A percentile compares a stretch with the other conserved stretches of the same genome.
phyloP scores from a whole-genome alignment of 2,329 filamentous ascomycete genomes.

The Beauveria brongniartii region DNA sequence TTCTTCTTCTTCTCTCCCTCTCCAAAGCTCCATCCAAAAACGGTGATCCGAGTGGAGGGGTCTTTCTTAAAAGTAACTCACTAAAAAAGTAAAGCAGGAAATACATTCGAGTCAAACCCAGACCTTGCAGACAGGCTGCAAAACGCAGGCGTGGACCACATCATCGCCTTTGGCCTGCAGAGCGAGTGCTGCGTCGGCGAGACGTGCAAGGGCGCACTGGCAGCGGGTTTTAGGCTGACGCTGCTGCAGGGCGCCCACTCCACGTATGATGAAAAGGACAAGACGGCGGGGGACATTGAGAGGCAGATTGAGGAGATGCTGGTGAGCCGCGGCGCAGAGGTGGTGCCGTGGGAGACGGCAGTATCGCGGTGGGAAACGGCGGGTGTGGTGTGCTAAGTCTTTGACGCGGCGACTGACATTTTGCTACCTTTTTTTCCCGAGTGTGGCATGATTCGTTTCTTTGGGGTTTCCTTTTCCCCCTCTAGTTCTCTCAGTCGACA shows the following conservation, averaged over 20 bases:
- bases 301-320: conserved; percentile 21
- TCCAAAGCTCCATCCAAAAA: too few relatives aligned
- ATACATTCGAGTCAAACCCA: conserved; percentile 24
- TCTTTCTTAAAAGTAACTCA: neutral
- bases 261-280: conserved; percentile 19
- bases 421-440: too few relatives aligned
- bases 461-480: too few relatives aligned
- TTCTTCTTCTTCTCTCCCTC: too few relatives aligned
- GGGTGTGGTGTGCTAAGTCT: conserved; percentile 1
- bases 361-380: conserved; percentile 6
- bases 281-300: conserved; percentile 21
- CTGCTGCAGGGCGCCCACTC: conserved; percentile 24
- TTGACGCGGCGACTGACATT: neutral
- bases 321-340: conserved; percentile 15
- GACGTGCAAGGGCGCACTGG: conserved; percentile 21
- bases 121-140: conserved; percentile 19
- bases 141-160: conserved; percentile 15
- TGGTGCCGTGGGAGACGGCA: conserved; percentile 18
- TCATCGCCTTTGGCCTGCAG: conserved; percentile 24
- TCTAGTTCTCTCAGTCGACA: too few relatives aligned
- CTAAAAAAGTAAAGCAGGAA: conserved; percentile 12
- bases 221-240: conserved; percentile 21
- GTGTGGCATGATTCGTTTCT: too few relatives aligned
- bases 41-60: too few relatives aligned
- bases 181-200: conserved; percentile 24